Conservation (phyloP, 768 basidiomycete species). For the Cystobasidium ongulense region DNA sequence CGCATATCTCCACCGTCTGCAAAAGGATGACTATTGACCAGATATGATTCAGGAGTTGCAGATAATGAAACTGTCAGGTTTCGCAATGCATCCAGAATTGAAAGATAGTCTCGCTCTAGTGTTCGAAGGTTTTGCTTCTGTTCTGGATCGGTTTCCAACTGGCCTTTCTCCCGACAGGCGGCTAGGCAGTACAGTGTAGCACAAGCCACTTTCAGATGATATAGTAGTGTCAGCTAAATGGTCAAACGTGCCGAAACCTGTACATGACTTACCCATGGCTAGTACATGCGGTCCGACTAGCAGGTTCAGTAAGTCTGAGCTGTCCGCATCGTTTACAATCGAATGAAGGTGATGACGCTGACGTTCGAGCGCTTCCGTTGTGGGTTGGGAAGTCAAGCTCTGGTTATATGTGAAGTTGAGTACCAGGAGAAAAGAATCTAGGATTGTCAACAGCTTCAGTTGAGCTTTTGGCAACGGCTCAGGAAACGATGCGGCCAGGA, state of each 20-base stretch:
- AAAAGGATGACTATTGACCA: constrained; percentile 4
- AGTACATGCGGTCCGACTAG: constrained; percentile 8
- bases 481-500: neutral
- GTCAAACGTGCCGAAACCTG: too few relatives aligned
- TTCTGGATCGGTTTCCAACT: neutral
- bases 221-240: too few relatives aligned
- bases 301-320: neutral
- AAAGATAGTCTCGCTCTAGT: constrained; percentile 9
- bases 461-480: neutral
- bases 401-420: constrained; percentile 25
- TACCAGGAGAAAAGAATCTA: constrained; percentile 13
- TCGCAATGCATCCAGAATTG: constrained; percentile 1
- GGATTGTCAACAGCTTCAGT: neutral
- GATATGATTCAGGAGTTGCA: constrained; percentile 2
- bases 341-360: constrained; percentile 22
- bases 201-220: constrained; percentile 1
- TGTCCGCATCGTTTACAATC: constrained; percentile 19
- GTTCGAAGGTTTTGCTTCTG: neutral
- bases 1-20: constrained; percentile 23
- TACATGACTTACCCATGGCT: constrained; percentile 9
- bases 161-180: neutral
- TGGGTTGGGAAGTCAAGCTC: neutral
- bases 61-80: neutral
- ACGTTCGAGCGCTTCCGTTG: neutral
- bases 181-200: constrained; percentile 8